A percentile compares a stretch with the other conserved stretches of the same genome.
Conservation (phyloP, 805 yeast species). For the Saturnispora halmiae region DNA sequence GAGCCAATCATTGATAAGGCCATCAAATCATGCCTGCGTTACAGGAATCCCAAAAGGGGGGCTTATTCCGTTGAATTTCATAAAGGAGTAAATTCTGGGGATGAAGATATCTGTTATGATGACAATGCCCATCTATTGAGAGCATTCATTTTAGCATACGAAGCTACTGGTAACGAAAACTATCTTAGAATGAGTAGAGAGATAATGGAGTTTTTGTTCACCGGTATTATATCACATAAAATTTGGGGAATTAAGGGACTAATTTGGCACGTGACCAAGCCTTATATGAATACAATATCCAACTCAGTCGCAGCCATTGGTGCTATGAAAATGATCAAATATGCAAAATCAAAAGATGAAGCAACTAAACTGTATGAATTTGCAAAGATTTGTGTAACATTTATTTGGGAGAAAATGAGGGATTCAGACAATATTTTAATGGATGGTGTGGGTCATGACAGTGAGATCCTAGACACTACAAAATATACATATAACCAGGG, state of each 20-base stretch:
- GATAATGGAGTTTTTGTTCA: slow-evolving; percentile 51
- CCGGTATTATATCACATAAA: slow-evolving; percentile 47
- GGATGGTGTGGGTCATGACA: slow-evolving; percentile 50
- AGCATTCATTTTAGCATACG: slow-evolving; percentile 56
- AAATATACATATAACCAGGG: slow-evolving; percentile 67
- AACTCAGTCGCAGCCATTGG: slow-evolving; percentile 57
- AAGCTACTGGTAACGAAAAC: slow-evolving; percentile 48
- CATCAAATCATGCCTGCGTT: slow-evolving; percentile 39
- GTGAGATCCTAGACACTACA: slow-evolving; percentile 35
- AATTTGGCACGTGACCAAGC: slow-evolving; percentile 54
- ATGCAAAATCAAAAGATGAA: slow-evolving; percentile 36
- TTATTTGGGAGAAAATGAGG: slow-evolving; percentile 43
- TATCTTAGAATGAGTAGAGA: slow-evolving; percentile 50
- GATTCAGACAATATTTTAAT: slow-evolving; percentile 49
- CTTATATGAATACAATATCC: slow-evolving; percentile 45
- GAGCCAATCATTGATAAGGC: slow-evolving; percentile 46
- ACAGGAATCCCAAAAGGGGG: slow-evolving; percentile 39
- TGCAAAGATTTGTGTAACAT: slow-evolving; percentile 51
- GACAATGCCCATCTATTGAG: slow-evolving; percentile 70
- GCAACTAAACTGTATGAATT: slow-evolving; percentile 40
- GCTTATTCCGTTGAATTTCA: slow-evolving; percentile 47
- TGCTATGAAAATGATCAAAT: slow-evolving; percentile 51
- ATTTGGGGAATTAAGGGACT: slow-evolving; percentile 49
- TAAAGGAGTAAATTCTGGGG: slow-evolving; percentile 30
- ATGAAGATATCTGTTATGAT: slow-evolving; percentile 61